Evolutionary conservation across 108 stramenopile species (phyloP).

Genomic region (Chaetoceros tenuissimus): DNA sequence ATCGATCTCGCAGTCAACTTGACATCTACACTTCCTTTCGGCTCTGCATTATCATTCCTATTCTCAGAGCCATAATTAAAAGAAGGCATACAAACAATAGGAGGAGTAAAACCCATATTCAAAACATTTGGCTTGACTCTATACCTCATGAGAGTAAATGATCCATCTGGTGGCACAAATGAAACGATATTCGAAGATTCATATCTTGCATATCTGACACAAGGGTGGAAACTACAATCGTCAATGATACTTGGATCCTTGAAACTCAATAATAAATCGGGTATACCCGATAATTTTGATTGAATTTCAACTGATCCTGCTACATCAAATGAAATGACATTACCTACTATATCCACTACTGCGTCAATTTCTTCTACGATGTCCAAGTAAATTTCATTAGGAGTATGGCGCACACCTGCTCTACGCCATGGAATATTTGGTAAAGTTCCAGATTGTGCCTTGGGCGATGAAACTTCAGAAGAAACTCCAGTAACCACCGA

Average conservation of each 20-base stretch:
- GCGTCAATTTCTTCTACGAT: conserved; percentile 96
- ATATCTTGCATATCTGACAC: conserved; percentile 90
- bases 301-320: conserved; percentile 86
- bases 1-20: conserved; percentile 49
- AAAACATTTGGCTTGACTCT: conserved; percentile 43
- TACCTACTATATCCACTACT: conserved; percentile 74
- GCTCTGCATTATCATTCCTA: conserved; percentile 5
- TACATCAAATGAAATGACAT: conserved; percentile 86
- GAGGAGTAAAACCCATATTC: conserved; percentile 39
- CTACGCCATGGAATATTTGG: conserved; percentile 98
- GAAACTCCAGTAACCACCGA: conserved; percentile 46
- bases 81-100: conserved; percentile 73
- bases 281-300: conserved; percentile 88
- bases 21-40: conserved; percentile 44
- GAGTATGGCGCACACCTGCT: conserved; percentile 82
- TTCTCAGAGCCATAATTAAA: conserved; percentile 38
- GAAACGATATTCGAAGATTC: conserved; percentile 88
- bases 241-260: conserved; percentile 85
- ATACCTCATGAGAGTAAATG: conserved; percentile 96
- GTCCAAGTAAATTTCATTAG: conserved; percentile 98
- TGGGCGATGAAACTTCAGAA: conserved; percentile 48
- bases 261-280: conserved; percentile 90
- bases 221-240: conserved; percentile 98
- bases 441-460: conserved; percentile 83
- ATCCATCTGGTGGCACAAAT: conserved; percentile 98